Conservation (phyloP, 495 filamentous ascomycete genomes). For the Tuber brumale region DNA sequence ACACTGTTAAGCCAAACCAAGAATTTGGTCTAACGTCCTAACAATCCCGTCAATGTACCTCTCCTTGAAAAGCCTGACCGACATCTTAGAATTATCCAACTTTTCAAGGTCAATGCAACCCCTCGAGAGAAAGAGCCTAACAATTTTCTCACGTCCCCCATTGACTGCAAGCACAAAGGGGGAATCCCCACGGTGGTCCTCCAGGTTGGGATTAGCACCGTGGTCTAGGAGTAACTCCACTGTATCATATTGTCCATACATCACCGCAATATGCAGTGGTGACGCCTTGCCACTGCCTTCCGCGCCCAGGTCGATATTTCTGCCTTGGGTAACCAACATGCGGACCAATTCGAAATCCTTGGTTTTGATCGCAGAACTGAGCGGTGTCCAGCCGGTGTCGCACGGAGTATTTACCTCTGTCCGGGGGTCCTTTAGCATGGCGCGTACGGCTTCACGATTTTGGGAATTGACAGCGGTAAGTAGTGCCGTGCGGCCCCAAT, state of each 20-base stretch:
- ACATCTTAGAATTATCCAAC: not conserved
- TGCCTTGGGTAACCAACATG: not conserved
- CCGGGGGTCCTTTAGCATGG: not conserved
- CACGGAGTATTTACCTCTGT: not conserved
- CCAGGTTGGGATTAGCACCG: conserved; percentile 17
- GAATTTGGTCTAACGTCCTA: not conserved
- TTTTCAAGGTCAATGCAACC: conserved; percentile 5
- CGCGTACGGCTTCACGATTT: not conserved
- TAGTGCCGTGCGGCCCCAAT: not conserved
- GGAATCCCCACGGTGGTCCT: not conserved
- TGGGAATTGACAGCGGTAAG: not conserved
- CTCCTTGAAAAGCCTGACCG: not conserved
- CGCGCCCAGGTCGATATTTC: not conserved
- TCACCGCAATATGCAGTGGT: conserved; percentile 21
- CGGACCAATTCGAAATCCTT: conserved; percentile 2
- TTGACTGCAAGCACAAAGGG: conserved; percentile 7
- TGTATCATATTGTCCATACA: conserved; percentile 9
- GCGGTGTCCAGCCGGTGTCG: not conserved
- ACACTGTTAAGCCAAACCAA: not conserved
- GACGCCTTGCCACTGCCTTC: not conserved
- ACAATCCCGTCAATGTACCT: not conserved
- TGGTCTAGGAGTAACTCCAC: conserved; percentile 20
- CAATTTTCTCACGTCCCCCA: conserved; percentile 5
- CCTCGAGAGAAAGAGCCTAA: not conserved
- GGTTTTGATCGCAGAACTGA: not conserved